Conservation (phyloP, 2,329 filamentous ascomycete genomes). For the Didymellaceae sp. region DNA sequence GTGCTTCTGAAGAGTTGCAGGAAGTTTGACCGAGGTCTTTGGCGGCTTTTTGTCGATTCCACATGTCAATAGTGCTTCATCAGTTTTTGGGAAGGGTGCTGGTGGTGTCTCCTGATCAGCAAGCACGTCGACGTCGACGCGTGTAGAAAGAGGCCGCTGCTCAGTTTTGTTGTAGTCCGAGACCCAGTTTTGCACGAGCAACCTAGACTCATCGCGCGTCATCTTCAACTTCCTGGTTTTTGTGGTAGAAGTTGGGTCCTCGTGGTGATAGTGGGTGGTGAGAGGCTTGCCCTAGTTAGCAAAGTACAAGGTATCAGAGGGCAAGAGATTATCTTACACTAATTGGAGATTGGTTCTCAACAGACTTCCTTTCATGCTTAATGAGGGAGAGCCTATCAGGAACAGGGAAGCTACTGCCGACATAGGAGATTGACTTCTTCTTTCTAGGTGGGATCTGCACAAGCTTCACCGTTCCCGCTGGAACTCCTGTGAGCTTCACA, state of each 20-base stretch:
- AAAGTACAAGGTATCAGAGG: accelerated
- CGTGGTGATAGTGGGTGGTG: conserved; percentile 1
- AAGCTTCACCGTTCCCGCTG: conserved; percentile 28
- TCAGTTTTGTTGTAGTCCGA: conserved; percentile 19
- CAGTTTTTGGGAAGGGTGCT: conserved; percentile 28
- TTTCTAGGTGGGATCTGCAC: conserved; percentile 28
- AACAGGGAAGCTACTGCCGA: neutral
- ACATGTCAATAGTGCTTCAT: conserved; percentile 3
- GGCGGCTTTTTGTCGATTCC: too few species aligned
- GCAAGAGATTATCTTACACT: neutral
- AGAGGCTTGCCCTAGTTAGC: conserved; percentile 2
- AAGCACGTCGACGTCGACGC: conserved; percentile 26
- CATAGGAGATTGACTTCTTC: conserved; percentile 2
- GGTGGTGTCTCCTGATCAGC: conserved; percentile 29
- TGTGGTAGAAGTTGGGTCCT: neutral
- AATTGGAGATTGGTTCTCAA: conserved; percentile 3
- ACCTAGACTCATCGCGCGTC: conserved; percentile 18
- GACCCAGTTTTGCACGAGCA: conserved; percentile 28
- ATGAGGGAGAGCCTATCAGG: neutral
- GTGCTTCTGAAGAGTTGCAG: conserved; percentile 15
- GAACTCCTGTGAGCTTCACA: conserved; percentile 19
- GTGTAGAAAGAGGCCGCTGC: conserved; percentile 27
- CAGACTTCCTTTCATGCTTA: neutral
- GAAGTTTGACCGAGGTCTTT: neutral
- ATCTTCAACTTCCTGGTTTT: conserved; percentile 20